These are phyloP conservation scores for Beauveria asiatica DNA, from an alignment of 2,329 filamentous ascomycete species.

Conservation along the genomic window DNA sequence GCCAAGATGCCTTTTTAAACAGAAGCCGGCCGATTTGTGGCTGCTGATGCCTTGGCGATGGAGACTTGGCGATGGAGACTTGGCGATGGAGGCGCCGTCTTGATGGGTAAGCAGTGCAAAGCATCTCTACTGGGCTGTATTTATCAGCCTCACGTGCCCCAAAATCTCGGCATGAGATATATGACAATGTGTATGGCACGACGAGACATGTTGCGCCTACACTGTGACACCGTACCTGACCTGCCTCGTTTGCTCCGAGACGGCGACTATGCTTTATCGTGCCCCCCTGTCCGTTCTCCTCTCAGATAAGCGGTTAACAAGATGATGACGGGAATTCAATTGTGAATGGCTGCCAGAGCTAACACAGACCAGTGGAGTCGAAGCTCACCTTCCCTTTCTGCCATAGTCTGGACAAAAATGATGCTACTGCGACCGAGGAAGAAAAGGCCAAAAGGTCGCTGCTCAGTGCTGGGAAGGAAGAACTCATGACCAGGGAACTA, in stretches of 20 bases:
- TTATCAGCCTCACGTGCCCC: not conserved
- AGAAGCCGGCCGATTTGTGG: not conserved
- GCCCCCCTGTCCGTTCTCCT: not conserved
- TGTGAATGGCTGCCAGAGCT: not conserved
- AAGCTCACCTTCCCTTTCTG: not conserved
- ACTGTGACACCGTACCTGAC: not conserved
- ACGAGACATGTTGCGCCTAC: not conserved
- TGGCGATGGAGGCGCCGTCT: not conserved
- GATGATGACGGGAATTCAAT: not conserved
- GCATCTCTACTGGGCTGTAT: not conserved
- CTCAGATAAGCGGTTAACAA: not conserved
- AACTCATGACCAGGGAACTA: not conserved
- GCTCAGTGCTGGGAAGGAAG: not conserved
- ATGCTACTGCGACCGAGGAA: not conserved
- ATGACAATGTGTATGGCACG: not conserved
- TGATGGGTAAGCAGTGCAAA: not conserved
- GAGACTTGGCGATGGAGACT: not conserved
- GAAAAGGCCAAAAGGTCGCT: not conserved
- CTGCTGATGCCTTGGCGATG: constrained; percentile 2
- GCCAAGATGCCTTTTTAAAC: not conserved
- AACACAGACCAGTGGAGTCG: not conserved
- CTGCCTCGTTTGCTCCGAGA: not conserved
- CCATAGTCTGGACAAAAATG: not conserved
- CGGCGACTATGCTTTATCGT: not conserved
- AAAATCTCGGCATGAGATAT: not conserved